A percentile compares a stretch with the other conserved stretches of the same genome.
These are phyloP conservation scores for Rhamnella rubrinervis DNA, from an alignment of 331 rosid genomes.

Conservation along the genomic window DNA sequence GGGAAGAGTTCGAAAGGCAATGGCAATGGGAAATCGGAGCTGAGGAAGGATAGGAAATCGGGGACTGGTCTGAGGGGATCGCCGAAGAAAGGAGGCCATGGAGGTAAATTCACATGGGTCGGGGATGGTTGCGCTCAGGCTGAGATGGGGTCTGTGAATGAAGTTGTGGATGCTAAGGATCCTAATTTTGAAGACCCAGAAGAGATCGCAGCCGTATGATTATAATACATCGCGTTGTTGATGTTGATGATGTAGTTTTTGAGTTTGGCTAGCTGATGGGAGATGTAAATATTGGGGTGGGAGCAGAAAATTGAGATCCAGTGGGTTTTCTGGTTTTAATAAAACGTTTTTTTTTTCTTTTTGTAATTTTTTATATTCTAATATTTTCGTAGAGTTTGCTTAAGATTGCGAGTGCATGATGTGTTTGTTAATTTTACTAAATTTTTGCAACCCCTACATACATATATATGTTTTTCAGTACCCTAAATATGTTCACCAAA, in stretches of 20 bases:
- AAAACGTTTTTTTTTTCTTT: no score
- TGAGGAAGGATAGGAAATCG: conserved; percentile 70
- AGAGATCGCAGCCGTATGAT: conserved; percentile 46
- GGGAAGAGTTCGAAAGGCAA: conserved; percentile 52
- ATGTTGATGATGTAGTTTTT: conserved; percentile 3
- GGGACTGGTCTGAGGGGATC: conserved; percentile 83
- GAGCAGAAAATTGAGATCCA: no score
- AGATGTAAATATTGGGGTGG: no score
- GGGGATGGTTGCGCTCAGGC: conserved; percentile 49
- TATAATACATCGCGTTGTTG: conserved; percentile 1
- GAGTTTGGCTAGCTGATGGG: no score
- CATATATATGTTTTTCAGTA: no score
- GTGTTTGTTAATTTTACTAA: no score
- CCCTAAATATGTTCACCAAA: no score
- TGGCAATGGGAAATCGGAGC: conserved; percentile 48
- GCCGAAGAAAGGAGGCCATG: conserved; percentile 92
- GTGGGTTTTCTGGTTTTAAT: no score
- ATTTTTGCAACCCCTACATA: no score
- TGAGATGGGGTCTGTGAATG: conserved; percentile 49
- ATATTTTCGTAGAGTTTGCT: no score
- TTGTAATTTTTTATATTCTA: no score
- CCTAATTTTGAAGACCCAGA: conserved; percentile 77
- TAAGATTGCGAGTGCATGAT: no score
- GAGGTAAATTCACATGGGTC: conserved; percentile 92
- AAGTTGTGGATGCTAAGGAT: conserved; percentile 57